phyloP scores from a whole-genome alignment of 192 early-diverging fungal species.

The Coemansia sp. region DNA sequence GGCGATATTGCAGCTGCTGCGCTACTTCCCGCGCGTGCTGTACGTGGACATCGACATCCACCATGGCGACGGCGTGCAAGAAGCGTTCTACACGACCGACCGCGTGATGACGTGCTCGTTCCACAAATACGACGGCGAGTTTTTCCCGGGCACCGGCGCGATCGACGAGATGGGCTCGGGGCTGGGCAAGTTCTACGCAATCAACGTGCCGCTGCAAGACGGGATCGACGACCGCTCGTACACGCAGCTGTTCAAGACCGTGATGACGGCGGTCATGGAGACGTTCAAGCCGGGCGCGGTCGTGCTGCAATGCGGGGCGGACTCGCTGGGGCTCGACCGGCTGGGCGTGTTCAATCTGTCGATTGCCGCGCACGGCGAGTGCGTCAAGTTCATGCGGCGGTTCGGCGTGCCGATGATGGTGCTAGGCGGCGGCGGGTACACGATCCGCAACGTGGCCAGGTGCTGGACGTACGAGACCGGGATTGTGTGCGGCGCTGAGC shows the following conservation, averaged over 20 bases:
- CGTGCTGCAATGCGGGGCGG: slow-evolving; percentile 95
- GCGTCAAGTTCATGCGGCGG: slow-evolving; percentile 85
- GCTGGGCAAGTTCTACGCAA: slow-evolving; percentile 84
- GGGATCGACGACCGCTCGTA: slow-evolving; percentile 94
- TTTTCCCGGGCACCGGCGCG: slow-evolving; percentile 95
- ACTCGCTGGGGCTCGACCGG: slow-evolving; percentile 91
- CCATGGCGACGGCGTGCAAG: slow-evolving; percentile 93
- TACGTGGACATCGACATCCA: slow-evolving; percentile 94
- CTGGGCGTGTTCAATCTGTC: slow-evolving; percentile 95
- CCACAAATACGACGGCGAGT: slow-evolving; percentile 90
- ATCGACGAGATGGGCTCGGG: slow-evolving; percentile 83
- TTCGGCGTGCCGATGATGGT: slow-evolving; percentile 90
- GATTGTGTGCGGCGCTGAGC: slow-evolving; percentile 70
- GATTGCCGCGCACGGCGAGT: slow-evolving; percentile 84
- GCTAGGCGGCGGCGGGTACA: slow-evolving; percentile 96
- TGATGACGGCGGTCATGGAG: slow-evolving; percentile 94
- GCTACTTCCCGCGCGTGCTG: slow-evolving; percentile 80
- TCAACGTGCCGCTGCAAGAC: slow-evolving; percentile 93
- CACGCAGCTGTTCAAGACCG: slow-evolving; percentile 54
- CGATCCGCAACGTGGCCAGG: slow-evolving; percentile 92
- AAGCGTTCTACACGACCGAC: slow-evolving; percentile 89
- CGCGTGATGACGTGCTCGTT: slow-evolving; percentile 96
- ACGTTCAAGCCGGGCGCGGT: slow-evolving; percentile 87
- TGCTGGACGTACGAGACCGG: slow-evolving; percentile 96
- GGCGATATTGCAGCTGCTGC: slow-evolving; percentile 68